Evolutionary conservation across 2,329 filamentous ascomycete genomes (phyloP), one percentile per base, ranked within the genome.

Genomic region (Xenosphaeropsis pyriputrescens): DNA sequence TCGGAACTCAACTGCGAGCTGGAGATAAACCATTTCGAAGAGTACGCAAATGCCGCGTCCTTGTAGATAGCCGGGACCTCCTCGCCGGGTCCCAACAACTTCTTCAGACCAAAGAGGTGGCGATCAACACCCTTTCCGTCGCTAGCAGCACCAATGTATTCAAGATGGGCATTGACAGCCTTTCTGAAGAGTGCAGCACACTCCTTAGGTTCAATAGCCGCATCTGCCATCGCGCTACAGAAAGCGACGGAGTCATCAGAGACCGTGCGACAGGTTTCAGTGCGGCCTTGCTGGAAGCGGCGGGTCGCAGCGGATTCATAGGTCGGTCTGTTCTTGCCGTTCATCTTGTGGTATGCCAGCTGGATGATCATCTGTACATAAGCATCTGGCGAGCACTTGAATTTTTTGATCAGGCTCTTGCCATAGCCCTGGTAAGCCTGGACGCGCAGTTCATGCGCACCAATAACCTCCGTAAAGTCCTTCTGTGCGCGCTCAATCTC

Each of bases 341-440:
- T 94, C 85, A 98, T 95, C 66, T 96, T 96, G 72, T 79, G 80
- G 70, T 98, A 98, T 30, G 91, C 91, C 38, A 96, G 76, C 62
- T 98, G 91, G 58, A 98, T 98, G 58, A 95, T 67, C 85, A 98
- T 91, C 64, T 98, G 91, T 32, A 96, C 86, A 60, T 93, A 98
- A 22, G 89, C 91, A 53, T 98, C 93, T 19, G 91, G 91, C 18
- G 84, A 93, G 74, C 85, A 94, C 66, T 86, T 93, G 77, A 98
- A 96, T 63, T 94, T 93, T 77, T 98, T 98, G 70, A 98, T 96
- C 44, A 98, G 68, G 18, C 85, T 86, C 68, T 98, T 98, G 58
- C 91, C 91, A 60, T 98, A 98, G 51, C 80, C 89, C 62, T 96
- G 88, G 68, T 93, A 98, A 18, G 86, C 83, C 59, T 96, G 89